These are phyloP conservation scores for Mortierella polycephala DNA, from an alignment of 371 early-diverging fungal species.

Conservation along the genomic window DNA sequence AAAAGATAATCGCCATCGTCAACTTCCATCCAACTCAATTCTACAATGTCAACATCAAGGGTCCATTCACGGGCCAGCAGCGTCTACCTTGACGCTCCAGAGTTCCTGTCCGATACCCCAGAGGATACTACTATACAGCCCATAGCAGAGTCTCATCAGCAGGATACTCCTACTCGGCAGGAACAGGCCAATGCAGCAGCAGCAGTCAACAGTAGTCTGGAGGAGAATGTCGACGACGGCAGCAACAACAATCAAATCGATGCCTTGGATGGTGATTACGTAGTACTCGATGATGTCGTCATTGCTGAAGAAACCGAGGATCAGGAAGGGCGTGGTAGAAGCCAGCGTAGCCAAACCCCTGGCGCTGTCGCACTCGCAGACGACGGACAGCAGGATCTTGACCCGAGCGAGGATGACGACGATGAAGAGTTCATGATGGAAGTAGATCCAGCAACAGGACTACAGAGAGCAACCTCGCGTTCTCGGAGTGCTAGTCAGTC, in stretches of 20 bases:
- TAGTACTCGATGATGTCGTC: neutral
- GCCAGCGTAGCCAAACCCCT: neutral
- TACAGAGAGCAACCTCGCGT: conserved; percentile 17
- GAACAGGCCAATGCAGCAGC: neutral
- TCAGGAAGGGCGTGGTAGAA: neutral
- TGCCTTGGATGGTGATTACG: neutral
- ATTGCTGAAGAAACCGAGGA: neutral
- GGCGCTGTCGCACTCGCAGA: neutral
- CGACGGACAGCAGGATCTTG: conserved; percentile 9
- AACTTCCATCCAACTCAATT: too few species aligned
- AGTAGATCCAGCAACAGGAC: conserved; percentile 28
- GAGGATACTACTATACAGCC: neutral
- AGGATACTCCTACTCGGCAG: neutral
- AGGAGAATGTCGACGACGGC: neutral
- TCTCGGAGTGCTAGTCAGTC: conserved; percentile 1
- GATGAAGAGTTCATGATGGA: conserved; percentile 30
- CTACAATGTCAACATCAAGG: conserved; percentile 5
- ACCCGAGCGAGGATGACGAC: conserved; percentile 9
- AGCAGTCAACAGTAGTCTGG: neutral
- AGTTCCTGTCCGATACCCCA: conserved; percentile 2
- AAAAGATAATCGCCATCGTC: too few species aligned
- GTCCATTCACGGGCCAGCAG: conserved; percentile 18
- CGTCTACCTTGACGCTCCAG: conserved; percentile 26
- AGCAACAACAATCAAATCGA: conserved; percentile 2
- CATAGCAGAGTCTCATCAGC: neutral